Evolutionary conservation across 139 green algal genomes (phyloP).

Genomic region (Yamagishiella unicocca): DNA sequence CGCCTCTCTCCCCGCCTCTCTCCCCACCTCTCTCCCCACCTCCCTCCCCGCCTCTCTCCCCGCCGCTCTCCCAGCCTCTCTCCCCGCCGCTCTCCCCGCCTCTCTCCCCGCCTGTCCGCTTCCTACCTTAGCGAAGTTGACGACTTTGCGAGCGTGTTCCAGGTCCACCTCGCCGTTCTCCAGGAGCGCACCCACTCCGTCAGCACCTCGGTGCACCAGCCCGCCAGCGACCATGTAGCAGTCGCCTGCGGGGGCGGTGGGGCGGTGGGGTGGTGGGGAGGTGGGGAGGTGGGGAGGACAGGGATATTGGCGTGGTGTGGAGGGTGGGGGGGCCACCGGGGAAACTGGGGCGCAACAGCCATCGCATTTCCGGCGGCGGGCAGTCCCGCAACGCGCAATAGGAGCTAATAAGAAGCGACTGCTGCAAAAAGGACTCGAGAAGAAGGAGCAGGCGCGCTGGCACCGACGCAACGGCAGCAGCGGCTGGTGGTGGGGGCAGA

Average conservation of each 20-base stretch:
- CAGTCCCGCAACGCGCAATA: background rate
- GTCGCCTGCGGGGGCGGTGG: background rate
- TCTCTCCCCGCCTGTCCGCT: background rate
- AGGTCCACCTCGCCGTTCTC: conserved; percentile 14
- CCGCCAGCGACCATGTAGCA: conserved; percentile 53
- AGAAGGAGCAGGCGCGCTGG: too few relatives aligned
- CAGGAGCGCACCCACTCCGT: conserved; percentile 32
- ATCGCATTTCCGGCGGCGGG: background rate
- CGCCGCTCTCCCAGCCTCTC: background rate
- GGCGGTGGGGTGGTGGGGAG: background rate
- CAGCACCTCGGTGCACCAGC: conserved; percentile 15
- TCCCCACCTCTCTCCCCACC: too few relatives aligned
- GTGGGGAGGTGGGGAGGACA: background rate
- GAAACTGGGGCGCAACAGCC: background rate
- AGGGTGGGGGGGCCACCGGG: background rate
- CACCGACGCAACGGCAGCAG: too few relatives aligned
- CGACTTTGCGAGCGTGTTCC: conserved; percentile 32
- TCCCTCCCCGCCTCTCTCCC: background rate
- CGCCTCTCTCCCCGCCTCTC: background rate
- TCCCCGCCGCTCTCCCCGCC: background rate
- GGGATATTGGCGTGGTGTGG: background rate
- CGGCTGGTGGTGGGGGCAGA: too few relatives aligned
- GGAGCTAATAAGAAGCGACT: too few relatives aligned
- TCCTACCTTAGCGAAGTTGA: conserved; percentile 36
- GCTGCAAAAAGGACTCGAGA: too few relatives aligned